Evolutionary conservation across 169 alveolate species (phyloP), one percentile per base, ranked within the genome.

Genomic region (Plasmodium reichenowi): DNA sequence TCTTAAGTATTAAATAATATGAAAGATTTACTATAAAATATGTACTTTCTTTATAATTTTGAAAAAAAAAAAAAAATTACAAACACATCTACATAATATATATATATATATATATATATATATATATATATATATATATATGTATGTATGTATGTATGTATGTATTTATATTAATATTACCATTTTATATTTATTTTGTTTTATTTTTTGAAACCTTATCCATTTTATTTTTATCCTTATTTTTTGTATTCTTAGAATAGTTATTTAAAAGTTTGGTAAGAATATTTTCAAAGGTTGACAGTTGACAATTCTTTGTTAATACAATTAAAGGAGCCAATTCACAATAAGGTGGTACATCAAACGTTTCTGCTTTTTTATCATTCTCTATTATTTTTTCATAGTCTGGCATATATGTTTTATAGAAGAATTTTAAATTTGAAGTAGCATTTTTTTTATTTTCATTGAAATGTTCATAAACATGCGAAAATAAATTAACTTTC

Each of bases 291-390:
- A 94, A 75, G 3, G 93, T 76, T 26, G 80, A 76, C 12, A 94
- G 38, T 15, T 89, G 95, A 38, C 94, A 94, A 64, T 90, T 88
- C 20, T 72, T 64, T 72, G 93, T 93, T 56, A 94, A 56, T 13
- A 88, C 88, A 45, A 76, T 91, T 60, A 94, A 88, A 15, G 92
- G 89, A 5, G 93, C 93, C 17, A 94, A 73, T 63, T 94, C 96
- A 75, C 96, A 94, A 87, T 94, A 94, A 3, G 96, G 96, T 10
- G 96, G 96, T 1, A 87, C 92, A 68, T 74, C 92, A 45, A 80
- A 66, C 4, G 83, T 80, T 43, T 80, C 90, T 9, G 72, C 70
- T 50, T 80, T 80, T 48, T 80, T 80, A n/a, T 80, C 90, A 63
- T 80, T 80, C n/a, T 80, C 90, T 8, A 80, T 80, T 13, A 80